Base-by-base conservation (phyloP, 805 yeast genomes). In the Tetrapisispora phaffii region DNA sequence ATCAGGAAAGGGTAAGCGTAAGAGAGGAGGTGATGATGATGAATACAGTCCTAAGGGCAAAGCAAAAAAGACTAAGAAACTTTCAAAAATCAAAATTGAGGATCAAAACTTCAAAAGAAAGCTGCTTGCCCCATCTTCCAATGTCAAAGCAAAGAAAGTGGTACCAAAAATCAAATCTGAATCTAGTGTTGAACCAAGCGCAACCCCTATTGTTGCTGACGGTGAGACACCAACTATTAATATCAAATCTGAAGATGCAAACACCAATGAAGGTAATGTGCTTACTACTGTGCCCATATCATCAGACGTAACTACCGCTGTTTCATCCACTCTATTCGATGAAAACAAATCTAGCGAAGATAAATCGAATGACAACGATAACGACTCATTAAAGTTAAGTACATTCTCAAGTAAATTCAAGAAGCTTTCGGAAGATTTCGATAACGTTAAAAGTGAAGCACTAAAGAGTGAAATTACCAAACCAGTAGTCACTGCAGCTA, bases 1-100 rank as follows among this genome's bases (percentile, higher is more conserved):
- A 49, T 68, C 67, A 44, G 41, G 33, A 2, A 67, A 68, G 47
- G 65, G 59, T 24, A 60, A 57, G 21, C 58, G 57, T 23, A 56
- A 54, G 44, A 55, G 62, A 50, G 44, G 49, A 41, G 47, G 40
- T 37, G 53, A 56, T 35, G 62, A 54, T 9, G 69, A 64, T 31
- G 55, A 54, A 8, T 53, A 55, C 8, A 41, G 54, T 12, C 54
- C 50, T 28, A 50, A 52, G 34, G 54, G 55, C 47, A 60, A 55
- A 45, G 53, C 54, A 29, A 58, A 46, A 46, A 56, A 53, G 41
- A 45, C 50, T 1, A 39, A 49, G 16, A 52, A 48, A 23, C 51
- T 53, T 44, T 47, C 50, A 9, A 53, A 56, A 32, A 50, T 59
- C 10, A 56, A 58, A 35, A 36, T 53, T 12, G 62, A 62, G 45